A percentile compares a stretch with the other conserved stretches of the same genome.
Evolutionary conservation across 2,329 filamentous ascomycete genomes (phyloP).

Genomic region (Esteya vermicola): DNA sequence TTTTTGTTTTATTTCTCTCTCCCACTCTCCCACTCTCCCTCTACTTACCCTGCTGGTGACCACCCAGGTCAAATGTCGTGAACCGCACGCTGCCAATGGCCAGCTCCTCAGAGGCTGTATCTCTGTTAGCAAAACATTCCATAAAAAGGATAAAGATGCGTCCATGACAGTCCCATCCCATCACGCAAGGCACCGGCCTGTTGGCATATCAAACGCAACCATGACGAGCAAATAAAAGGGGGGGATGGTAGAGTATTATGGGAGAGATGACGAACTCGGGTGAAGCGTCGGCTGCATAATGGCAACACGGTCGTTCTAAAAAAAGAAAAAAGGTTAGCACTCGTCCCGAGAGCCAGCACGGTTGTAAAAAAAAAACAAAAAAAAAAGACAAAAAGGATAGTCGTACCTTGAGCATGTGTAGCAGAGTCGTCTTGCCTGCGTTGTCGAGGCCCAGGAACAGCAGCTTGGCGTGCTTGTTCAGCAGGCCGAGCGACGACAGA

Average conservation of each 20-base stretch:
- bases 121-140: neutral
- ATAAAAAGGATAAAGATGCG: neutral
- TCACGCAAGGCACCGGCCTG: no score
- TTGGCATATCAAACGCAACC: no score
- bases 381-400: neutral
- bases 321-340: neutral
- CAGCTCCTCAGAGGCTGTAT: slow-evolving; percentile 71
- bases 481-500: slow-evolving; percentile 70
- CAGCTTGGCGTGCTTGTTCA: slow-evolving; percentile 94
- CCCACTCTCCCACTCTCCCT: no score
- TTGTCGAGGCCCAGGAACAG: slow-evolving; percentile 89
- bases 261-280: slow-evolving; percentile 50
- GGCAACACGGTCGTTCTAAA: slow-evolving; percentile 78
- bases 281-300: slow-evolving; percentile 84
- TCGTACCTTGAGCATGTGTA: slow-evolving; percentile 84
- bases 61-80: slow-evolving; percentile 86
- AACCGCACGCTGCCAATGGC: slow-evolving; percentile 88
- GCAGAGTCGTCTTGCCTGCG: slow-evolving; percentile 82
- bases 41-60: slow-evolving; percentile 73
- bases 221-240: no score
- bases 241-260: neutral
- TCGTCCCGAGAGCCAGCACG: neutral
- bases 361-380: neutral
- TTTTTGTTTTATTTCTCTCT: neutral
- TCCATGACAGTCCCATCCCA: no score